Evolutionary conservation across 306 rosid genomes (phyloP).

Genomic region (Cucurbita argyrosperma): DNA sequence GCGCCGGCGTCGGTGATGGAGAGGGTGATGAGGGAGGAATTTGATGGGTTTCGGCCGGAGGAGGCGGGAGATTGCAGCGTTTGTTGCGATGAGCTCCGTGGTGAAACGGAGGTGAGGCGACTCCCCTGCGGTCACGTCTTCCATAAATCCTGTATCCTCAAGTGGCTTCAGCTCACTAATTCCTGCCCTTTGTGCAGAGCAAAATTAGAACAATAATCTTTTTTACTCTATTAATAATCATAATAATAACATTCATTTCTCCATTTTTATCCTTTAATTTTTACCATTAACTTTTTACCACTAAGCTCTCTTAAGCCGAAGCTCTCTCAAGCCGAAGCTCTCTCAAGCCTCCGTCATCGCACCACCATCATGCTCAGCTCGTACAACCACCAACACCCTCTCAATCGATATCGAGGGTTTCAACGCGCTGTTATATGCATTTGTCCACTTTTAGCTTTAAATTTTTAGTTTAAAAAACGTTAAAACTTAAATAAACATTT

Average conservation of each 20-base stretch:
- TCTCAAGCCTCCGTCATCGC: slow-evolving; percentile 11
- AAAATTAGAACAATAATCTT: too few relatives aligned
- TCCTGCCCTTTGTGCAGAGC: neutral
- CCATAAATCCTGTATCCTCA: neutral
- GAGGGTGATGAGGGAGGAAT: neutral
- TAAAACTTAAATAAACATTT: too few relatives aligned
- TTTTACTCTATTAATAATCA: too few relatives aligned
- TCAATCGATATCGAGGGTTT: slow-evolving; percentile 36
- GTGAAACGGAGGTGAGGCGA: neutral
- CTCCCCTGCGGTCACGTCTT: neutral
- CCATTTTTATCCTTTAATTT: too few relatives aligned
- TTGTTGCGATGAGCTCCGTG: neutral
- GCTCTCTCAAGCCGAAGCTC: too few relatives aligned
- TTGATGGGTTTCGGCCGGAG: neutral
- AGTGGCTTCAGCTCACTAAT: neutral
- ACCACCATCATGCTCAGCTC: neutral
- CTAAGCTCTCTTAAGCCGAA: slow-evolving; percentile 18
- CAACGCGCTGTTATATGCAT: slow-evolving; percentile 31
- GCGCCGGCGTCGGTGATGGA: neutral
- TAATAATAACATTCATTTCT: too few relatives aligned
- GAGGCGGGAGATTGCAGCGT: neutral
- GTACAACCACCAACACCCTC: slow-evolving; percentile 15
- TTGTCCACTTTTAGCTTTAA: too few relatives aligned
- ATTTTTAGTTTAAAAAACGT: too few relatives aligned
- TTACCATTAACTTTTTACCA: neutral